Evolutionary conservation across 805 yeast species (phyloP), one percentile per base, ranked within the genome.

Genomic region (Wickerhamiella parazyma): DNA sequence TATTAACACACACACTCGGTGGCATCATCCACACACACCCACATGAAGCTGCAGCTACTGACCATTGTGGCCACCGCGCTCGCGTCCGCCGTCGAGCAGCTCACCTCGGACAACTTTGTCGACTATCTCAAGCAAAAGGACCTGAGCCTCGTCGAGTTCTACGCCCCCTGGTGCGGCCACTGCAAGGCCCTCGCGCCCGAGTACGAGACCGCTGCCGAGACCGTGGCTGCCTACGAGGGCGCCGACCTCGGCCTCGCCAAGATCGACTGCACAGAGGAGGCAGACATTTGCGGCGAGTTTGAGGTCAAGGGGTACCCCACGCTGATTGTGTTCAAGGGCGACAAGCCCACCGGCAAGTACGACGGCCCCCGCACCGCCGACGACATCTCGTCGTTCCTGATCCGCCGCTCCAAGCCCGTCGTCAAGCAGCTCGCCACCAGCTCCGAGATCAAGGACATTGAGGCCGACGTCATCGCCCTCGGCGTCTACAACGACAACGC

Each of bases 101-200:
- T 89, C 51, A 73, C 81, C 31, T 65, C 77, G 17, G 76, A 70
- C 31, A 72, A 71, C 47, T 89, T 83, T 60, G 72, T 72, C 45
- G 61, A 69, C 12, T 84, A 82, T 62, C 64, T 89, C 50, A 63
- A 66, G 39, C 75, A 71, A 45, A 80, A 87, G 67, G 81, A 85
- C 28, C 69, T 87, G 52, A 93, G 84, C 18, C 48, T 86, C 16
- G 86, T 85, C 18, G 86, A 86, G 64, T 87, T 87, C 61, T 87
- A 80, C 61, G 96, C 97, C 4, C 95, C 96, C 31, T 87, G 97
- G 97, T 89, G 98, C 66, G 95, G 96, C 4, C 85, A 89, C 61
- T 89, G 98, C 63, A 58, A 59, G 56, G 57, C 54, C 28, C 56
- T 61, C 16, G 64, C 59, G 18, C 62, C 62, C 34, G 66, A 63